phyloP scores from a whole-genome alignment of 495 filamentous ascomycete genomes.

The Thermothielavioides terrestris region DNA sequence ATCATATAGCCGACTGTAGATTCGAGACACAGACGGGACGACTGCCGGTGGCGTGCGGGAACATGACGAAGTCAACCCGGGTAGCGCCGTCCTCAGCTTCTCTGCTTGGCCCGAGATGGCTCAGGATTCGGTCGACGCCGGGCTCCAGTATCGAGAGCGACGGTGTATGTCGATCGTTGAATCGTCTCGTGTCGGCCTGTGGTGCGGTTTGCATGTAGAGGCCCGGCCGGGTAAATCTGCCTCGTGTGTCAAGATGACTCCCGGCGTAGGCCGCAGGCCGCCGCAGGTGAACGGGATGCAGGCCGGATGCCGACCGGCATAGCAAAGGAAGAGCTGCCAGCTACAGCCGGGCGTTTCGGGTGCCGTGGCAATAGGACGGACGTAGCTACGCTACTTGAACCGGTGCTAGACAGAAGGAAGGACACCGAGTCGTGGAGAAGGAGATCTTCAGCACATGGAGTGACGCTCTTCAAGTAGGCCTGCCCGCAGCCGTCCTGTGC shows the following conservation, averaged over 20 bases:
- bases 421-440: background rate
- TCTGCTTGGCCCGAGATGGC: background rate
- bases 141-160: conserved; percentile 7
- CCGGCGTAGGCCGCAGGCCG: conserved; percentile 19
- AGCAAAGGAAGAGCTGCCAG: conserved; percentile 6
- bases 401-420: background rate
- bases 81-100: conserved; percentile 15
- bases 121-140: conserved; percentile 2
- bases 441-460: background rate
- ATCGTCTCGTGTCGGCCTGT: conserved; percentile 21
- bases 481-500: background rate
- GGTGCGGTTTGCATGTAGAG: conserved; percentile 17
- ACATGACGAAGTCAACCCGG: conserved; percentile 13
- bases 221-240: conserved; percentile 30
- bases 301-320: conserved; percentile 16
- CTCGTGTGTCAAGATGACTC: conserved; percentile 28
- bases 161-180: conserved; percentile 8
- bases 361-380: conserved; percentile 1
- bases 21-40: conserved; percentile 10
- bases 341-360: conserved; percentile 11
- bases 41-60: conserved; percentile 2
- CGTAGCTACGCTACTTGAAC: background rate
- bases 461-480: background rate
- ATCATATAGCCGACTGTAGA: conserved; percentile 7
- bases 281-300: conserved; percentile 5